Evolutionary conservation across 441 rosid genomes (phyloP).

Genomic region (Macaranga tanarius): DNA sequence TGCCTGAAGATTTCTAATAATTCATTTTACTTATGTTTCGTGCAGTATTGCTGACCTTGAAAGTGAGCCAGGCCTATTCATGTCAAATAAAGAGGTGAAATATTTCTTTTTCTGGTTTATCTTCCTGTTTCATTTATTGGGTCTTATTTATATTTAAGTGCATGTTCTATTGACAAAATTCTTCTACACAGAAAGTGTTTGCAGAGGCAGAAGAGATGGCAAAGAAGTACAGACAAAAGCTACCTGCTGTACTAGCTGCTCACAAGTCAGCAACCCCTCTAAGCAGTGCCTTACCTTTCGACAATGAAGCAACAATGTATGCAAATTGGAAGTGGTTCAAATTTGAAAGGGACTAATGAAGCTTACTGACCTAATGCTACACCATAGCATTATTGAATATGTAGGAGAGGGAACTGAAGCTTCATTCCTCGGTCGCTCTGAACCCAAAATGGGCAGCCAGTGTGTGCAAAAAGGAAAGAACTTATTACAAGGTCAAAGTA

Average conservation of each 20-base stretch:
- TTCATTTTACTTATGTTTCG: constrained; percentile 5
- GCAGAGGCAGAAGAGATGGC: constrained; percentile 85
- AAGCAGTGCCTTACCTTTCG: constrained; percentile 37
- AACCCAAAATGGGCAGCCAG: background rate
- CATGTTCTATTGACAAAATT: constrained; percentile 2
- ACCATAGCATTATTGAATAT: background rate
- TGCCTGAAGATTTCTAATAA: background rate
- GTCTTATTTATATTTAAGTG: background rate
- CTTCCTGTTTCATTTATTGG: background rate
- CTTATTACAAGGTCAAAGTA: constrained; percentile 20
- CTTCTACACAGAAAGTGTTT: constrained; percentile 56
- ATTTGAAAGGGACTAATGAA: constrained; percentile 48
- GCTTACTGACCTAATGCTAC: background rate
- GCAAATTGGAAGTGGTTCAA: constrained; percentile 96
- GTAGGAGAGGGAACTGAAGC: background rate
- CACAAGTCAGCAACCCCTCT: constrained; percentile 33
- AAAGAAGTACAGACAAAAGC: constrained; percentile 59
- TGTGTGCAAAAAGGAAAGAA: background rate
- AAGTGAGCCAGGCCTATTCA: constrained; percentile 77
- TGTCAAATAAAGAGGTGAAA: constrained; percentile 78
- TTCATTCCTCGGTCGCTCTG: background rate
- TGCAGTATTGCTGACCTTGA: constrained; percentile 83
- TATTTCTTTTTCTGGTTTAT: background rate
- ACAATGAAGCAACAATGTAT: constrained; percentile 50
- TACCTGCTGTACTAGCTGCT: constrained; percentile 32